Conservation (phyloP, 1,284 basidiomycete species). For the Microbotryum scabiosae region DNA sequence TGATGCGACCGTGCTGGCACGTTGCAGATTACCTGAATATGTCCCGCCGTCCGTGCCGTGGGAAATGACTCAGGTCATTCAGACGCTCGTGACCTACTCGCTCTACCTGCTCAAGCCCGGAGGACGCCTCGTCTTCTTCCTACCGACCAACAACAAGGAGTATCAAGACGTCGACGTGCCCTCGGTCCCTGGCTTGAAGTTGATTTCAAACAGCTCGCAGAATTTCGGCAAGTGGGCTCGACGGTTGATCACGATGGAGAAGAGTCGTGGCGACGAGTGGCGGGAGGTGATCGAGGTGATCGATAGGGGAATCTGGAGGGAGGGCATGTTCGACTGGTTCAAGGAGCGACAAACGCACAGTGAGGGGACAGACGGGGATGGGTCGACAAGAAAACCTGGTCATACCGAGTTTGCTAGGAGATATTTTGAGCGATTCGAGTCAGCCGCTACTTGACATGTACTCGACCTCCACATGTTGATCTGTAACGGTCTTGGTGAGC, state of each 20-base stretch:
- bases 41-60: slow-evolving; percentile 37
- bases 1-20: background rate
- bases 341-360: background rate
- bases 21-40: slow-evolving; percentile 39
- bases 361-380: background rate
- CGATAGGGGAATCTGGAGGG: slow-evolving; percentile 20
- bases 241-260: slow-evolving; percentile 79
- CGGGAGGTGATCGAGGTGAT: slow-evolving; percentile 12
- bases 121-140: slow-evolving; percentile 61
- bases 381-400: slow-evolving; percentile 17
- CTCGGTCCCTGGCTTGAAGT: slow-evolving; percentile 69
- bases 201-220: slow-evolving; percentile 82
- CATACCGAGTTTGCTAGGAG: slow-evolving; percentile 29
- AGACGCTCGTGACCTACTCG: slow-evolving; percentile 72
- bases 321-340: slow-evolving; percentile 7
- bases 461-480: no score
- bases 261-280: slow-evolving; percentile 40
- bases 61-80: slow-evolving; percentile 37
- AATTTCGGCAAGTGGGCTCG: slow-evolving; percentile 94
- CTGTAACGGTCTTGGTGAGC: no score
- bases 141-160: slow-evolving; percentile 84
- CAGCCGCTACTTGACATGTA: background rate
- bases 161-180: slow-evolving; percentile 78
- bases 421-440: slow-evolving; percentile 21
- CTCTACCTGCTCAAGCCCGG: slow-evolving; percentile 74